These are phyloP conservation scores for Sporobolomyces pararoseus DNA, from an alignment of 768 basidiomycete genomes.

Conservation along the genomic window DNA sequence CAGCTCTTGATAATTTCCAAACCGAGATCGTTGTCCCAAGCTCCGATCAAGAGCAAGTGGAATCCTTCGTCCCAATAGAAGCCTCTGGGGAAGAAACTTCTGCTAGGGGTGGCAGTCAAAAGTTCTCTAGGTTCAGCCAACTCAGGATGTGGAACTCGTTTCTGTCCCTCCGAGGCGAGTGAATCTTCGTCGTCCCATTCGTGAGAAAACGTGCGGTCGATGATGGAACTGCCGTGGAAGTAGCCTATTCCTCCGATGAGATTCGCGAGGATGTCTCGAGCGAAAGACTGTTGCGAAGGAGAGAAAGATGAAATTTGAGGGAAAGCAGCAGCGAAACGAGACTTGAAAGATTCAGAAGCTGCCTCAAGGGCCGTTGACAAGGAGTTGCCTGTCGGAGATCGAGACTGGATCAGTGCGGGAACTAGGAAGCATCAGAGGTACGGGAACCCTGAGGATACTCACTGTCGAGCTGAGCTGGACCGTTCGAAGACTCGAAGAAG, in stretches of 20 bases:
- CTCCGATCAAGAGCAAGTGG: constrained; percentile 83
- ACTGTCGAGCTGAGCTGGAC: constrained; percentile 59
- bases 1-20: constrained; percentile 85
- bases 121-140: constrained; percentile 71
- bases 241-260: constrained; percentile 90
- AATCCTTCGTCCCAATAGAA: constrained; percentile 99
- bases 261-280: constrained; percentile 83
- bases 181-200: constrained; percentile 77
- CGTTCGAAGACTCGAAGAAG: constrained; percentile 66
- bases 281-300: constrained; percentile 64
- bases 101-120: constrained; percentile 86
- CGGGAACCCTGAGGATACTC: constrained; percentile 45
- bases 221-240: constrained; percentile 84
- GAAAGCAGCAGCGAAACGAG: constrained; percentile 67
- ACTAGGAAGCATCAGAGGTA: neutral
- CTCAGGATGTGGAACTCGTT: constrained; percentile 47
- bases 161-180: constrained; percentile 48
- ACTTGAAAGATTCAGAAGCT: constrained; percentile 59
- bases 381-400: constrained; percentile 61
- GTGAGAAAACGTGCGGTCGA: constrained; percentile 77
- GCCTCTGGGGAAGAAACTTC: constrained; percentile 94
- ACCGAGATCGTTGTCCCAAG: constrained; percentile 86
- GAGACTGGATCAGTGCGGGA: too few species aligned
- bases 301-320: constrained; percentile 59
- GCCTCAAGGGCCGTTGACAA: constrained; percentile 69